phyloP scores from a whole-genome alignment of 1,139 yeast species.

The Scheffersomyces titani region DNA sequence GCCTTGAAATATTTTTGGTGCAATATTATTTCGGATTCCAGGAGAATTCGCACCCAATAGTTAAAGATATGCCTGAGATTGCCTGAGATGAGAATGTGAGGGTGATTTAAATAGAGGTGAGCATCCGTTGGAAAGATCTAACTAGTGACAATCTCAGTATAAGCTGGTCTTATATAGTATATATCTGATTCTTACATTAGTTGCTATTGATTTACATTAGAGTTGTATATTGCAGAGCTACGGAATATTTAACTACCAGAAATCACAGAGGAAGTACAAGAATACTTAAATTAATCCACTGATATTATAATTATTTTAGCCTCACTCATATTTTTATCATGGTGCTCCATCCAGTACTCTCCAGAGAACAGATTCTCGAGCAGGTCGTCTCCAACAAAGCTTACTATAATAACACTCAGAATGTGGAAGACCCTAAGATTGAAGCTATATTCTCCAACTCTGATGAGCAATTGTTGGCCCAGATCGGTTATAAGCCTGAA shows the following conservation, averaged over 20 bases:
- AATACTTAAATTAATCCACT: too few species aligned
- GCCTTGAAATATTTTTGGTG: background rate
- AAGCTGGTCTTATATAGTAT: background rate
- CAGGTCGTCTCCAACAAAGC: constrained; percentile 25
- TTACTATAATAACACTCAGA: constrained; percentile 25
- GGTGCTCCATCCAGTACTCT: constrained; percentile 13
- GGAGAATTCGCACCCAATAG: background rate
- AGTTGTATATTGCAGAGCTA: background rate
- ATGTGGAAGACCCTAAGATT: constrained; percentile 29
- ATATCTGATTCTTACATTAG: background rate
- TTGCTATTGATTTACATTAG: background rate
- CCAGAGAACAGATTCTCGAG: constrained; percentile 25
- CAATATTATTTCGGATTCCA: background rate
- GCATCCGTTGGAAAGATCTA: background rate
- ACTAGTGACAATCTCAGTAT: background rate
- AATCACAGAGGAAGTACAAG: too few species aligned
- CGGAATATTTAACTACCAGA: too few species aligned
- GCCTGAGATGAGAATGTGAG: background rate
- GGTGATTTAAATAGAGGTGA: background rate
- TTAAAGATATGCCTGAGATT: background rate
- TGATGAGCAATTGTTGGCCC: constrained; percentile 12
- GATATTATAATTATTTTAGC: too few species aligned
- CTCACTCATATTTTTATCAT: background rate
- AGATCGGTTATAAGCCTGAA: constrained; percentile 48
- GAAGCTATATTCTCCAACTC: constrained; percentile 15